Evolutionary conservation across 73 alveolate species (phyloP).

Genomic region (Paramecium biaurelia): DNA sequence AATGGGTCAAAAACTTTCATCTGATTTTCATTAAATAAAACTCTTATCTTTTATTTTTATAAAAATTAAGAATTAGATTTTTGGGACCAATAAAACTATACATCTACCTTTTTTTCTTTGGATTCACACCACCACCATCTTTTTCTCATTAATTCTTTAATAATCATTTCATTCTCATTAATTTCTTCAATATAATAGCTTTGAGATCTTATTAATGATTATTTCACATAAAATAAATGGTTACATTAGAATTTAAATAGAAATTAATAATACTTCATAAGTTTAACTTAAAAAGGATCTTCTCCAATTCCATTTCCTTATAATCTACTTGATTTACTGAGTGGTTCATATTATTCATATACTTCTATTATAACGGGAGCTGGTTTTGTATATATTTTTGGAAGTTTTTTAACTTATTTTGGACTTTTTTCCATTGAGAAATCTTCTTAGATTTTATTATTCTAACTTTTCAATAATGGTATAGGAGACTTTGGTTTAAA

Average conservation of each 20-base stretch:
- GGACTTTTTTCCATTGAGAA: not conserved
- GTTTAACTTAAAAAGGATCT: not conserved
- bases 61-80: not conserved
- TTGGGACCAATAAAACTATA: not conserved
- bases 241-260: not conserved
- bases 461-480: not conserved
- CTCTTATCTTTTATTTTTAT: not conserved
- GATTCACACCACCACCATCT: constrained; percentile 38
- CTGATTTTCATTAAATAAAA: not conserved
- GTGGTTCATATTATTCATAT: not conserved
- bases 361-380: not conserved
- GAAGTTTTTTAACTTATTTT: not conserved
- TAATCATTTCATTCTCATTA: not conserved
- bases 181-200: not conserved
- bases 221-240: not conserved
- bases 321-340: not conserved
- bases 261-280: not conserved
- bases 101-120: not conserved
- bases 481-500: not conserved
- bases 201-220: not conserved
- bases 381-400: not conserved
- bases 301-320: not conserved
- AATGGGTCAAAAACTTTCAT: not conserved
- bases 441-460: not conserved
- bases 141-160: not conserved